These are phyloP conservation scores for Phallus indusiatus DNA, from an alignment of 768 basidiomycete species.

Conservation along the genomic window DNA sequence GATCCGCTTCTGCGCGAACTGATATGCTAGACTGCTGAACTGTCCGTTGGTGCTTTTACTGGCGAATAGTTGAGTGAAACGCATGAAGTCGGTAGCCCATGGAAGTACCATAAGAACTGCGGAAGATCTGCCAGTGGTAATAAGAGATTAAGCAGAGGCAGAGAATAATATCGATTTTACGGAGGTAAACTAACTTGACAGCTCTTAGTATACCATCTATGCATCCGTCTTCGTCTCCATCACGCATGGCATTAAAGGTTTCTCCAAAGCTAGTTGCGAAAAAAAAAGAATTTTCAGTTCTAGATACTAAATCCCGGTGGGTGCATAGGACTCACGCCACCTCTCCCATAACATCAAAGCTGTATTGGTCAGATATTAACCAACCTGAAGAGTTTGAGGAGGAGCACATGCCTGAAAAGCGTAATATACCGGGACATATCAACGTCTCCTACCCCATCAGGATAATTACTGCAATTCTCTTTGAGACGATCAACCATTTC, in stretches of 20 bases:
- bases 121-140: conserved; percentile 17
- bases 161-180: no score
- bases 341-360: conserved; percentile 31
- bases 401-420: neutral
- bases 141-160: no score
- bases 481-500: neutral
- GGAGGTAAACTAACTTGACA: no score
- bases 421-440: neutral
- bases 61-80: conserved; percentile 27
- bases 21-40: conserved; percentile 27
- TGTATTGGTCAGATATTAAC: neutral
- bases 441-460: neutral
- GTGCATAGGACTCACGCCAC: conserved; percentile 22
- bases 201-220: conserved; percentile 35
- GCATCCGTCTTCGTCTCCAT: conserved; percentile 30
- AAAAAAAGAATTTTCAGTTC: neutral
- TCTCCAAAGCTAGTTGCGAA: conserved; percentile 28
- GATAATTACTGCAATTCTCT: neutral
- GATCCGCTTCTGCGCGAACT: neutral
- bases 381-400: no score
- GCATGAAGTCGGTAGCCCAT: conserved; percentile 36
- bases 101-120: conserved; percentile 19
- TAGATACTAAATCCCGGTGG: neutral
- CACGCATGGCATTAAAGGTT: conserved; percentile 28
- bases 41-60: conserved; percentile 7